A percentile compares a stretch with the other conserved stretches of the same genome.
Conservation (phyloP, 345 rosid genomes). For the Geranium rotundifolium region DNA sequence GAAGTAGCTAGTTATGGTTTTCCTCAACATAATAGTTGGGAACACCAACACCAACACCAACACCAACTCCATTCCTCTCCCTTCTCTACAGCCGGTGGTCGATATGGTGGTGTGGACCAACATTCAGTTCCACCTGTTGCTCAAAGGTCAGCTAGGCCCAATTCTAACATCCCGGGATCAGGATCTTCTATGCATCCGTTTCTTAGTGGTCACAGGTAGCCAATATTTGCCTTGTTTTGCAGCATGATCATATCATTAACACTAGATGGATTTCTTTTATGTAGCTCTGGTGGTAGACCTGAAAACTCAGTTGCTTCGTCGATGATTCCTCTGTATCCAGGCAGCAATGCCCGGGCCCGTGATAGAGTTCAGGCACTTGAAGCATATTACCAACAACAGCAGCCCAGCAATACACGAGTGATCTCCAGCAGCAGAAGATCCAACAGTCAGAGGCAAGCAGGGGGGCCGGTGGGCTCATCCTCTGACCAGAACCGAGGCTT, state of each 20-base stretch:
- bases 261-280: slow-evolving; percentile 3
- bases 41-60: slow-evolving; percentile 32
- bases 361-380: slow-evolving; percentile 89
- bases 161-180: slow-evolving; percentile 55
- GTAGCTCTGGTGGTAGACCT: slow-evolving; percentile 54
- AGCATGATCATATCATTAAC: background rate
- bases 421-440: slow-evolving; percentile 45
- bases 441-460: slow-evolving; percentile 35
- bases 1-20: slow-evolving; percentile 64
- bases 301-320: slow-evolving; percentile 63
- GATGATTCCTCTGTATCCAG: slow-evolving; percentile 67
- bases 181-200: slow-evolving; percentile 71
- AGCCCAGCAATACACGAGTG: slow-evolving; percentile 34
- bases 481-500: slow-evolving; percentile 60
- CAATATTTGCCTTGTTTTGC: background rate
- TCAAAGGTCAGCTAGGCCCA: slow-evolving; percentile 49
- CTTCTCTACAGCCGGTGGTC: slow-evolving; percentile 46
- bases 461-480: slow-evolving; percentile 49
- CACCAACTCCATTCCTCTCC: slow-evolving; percentile 46
- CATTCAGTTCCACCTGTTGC: slow-evolving; percentile 39
- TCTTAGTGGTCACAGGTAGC: slow-evolving; percentile 72
- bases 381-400: slow-evolving; percentile 86
- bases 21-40: slow-evolving; percentile 72
- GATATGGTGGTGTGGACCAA: slow-evolving; percentile 46
- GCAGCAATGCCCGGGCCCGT: slow-evolving; percentile 77